Evolutionary conservation across 2,329 filamentous ascomycete species (phyloP).

Genomic region (Colletotrichum spaethianum): DNA sequence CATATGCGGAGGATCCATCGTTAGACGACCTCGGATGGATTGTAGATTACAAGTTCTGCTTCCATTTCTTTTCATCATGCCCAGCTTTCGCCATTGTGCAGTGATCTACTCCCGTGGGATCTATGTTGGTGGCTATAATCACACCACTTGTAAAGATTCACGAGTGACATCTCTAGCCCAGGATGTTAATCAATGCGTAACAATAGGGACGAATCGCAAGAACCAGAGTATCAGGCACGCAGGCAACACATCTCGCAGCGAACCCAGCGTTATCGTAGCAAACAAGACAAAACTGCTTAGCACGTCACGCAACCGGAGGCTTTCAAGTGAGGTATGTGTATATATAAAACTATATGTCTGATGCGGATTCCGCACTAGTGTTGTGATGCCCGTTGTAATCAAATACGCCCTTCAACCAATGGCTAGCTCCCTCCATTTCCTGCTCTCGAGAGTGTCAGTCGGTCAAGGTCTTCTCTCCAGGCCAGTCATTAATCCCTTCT

Average conservation of each 20-base stretch:
- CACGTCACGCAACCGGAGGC: not conserved
- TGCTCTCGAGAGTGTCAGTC: slow-evolving; percentile 22
- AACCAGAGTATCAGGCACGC: not conserved
- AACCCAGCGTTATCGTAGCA: not conserved
- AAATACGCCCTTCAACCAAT: slow-evolving; percentile 27
- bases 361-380: slow-evolving; percentile 25
- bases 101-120: not conserved
- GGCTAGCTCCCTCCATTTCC: slow-evolving; percentile 15
- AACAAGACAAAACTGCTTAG: not conserved
- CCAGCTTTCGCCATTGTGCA: not conserved
- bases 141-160: no score
- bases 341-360: slow-evolving; percentile 32
- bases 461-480: not conserved
- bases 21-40: slow-evolving; percentile 36
- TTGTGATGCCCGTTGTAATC: slow-evolving; percentile 30
- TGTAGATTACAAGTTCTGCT: slow-evolving; percentile 42
- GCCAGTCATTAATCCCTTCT: slow-evolving; percentile 25
- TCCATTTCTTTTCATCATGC: not conserved
- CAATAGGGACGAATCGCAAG: not conserved
- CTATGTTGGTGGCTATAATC: no score
- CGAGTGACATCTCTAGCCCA: no score
- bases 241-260: not conserved
- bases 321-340: slow-evolving; percentile 15
- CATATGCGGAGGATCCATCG: slow-evolving; percentile 41
- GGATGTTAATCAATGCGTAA: no score